These are phyloP conservation scores for Gyrodon lividus DNA, from an alignment of 768 basidiomycete genomes.

Conservation along the genomic window DNA sequence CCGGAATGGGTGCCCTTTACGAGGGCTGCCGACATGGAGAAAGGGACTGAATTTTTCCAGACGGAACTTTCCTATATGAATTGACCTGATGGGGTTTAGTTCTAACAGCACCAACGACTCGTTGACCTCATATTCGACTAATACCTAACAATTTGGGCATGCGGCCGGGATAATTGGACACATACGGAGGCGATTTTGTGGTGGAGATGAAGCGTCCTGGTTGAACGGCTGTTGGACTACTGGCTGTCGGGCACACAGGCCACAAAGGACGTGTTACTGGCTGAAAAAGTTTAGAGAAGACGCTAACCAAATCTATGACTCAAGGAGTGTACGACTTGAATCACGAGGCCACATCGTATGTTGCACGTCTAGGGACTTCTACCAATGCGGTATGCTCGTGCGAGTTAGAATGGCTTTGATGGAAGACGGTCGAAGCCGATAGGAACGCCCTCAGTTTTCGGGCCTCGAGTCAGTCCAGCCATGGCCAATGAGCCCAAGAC, in stretches of 20 bases:
- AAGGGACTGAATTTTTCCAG: constrained; percentile 8
- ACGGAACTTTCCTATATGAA: constrained; percentile 5
- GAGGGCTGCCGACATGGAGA: background rate
- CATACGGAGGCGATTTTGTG: too few species aligned
- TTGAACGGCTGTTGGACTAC: background rate
- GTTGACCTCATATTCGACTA: background rate
- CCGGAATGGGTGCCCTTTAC: background rate
- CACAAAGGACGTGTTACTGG: background rate
- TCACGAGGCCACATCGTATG: too few species aligned
- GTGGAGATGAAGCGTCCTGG: background rate
- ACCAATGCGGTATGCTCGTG: background rate
- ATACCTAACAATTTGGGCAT: background rate
- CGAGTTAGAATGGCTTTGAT: background rate
- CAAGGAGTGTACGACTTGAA: background rate
- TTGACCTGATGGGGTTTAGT: constrained; percentile 9
- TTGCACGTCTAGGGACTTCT: too few species aligned
- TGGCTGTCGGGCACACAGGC: background rate
- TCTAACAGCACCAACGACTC: background rate
- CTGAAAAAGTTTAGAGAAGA: too few species aligned
- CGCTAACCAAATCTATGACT: background rate
- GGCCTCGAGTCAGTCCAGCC: background rate
- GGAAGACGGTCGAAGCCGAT: background rate
- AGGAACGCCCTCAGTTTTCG: too few species aligned
- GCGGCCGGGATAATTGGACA: too few species aligned
- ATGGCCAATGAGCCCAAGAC: background rate